Evolutionary conservation across 169 alveolate species (phyloP).

Genomic region (Theileria equi): DNA sequence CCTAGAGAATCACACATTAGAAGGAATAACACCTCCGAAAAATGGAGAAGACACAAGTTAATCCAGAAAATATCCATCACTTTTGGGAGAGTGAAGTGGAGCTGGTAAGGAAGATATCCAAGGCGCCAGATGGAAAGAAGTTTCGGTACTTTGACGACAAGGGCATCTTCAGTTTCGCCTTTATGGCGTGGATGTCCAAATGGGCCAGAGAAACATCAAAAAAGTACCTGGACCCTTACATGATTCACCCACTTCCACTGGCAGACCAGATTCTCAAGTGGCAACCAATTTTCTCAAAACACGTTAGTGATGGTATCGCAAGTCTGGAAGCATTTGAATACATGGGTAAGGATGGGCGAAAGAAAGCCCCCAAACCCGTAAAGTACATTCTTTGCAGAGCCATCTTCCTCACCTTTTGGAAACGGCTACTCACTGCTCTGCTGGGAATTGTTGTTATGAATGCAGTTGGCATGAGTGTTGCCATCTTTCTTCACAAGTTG

Average conservation of each 20-base stretch:
- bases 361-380: background rate
- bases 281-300: constrained; percentile 48
- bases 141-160: constrained; percentile 9
- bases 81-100: too few relatives aligned
- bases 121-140: too few relatives aligned
- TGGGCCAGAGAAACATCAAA: constrained; percentile 29
- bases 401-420: constrained; percentile 28
- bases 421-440: constrained; percentile 4
- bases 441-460: constrained; percentile 17
- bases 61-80: too few relatives aligned
- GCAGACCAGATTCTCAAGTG: constrained; percentile 34
- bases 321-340: constrained; percentile 10
- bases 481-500: constrained; percentile 2
- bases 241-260: constrained; percentile 33
- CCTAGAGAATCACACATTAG: too few relatives aligned
- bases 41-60: too few relatives aligned
- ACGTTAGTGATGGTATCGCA: constrained; percentile 35
- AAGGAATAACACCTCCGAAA: too few relatives aligned
- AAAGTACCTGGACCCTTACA: constrained; percentile 7
- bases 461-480: constrained; percentile 13
- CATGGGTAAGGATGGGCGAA: background rate
- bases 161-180: constrained; percentile 18
- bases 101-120: too few relatives aligned
- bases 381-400: constrained; percentile 13
- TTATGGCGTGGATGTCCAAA: constrained; percentile 26